phyloP scores from a whole-genome alignment of 257 asterid species.

The Ilex aquifolium region DNA sequence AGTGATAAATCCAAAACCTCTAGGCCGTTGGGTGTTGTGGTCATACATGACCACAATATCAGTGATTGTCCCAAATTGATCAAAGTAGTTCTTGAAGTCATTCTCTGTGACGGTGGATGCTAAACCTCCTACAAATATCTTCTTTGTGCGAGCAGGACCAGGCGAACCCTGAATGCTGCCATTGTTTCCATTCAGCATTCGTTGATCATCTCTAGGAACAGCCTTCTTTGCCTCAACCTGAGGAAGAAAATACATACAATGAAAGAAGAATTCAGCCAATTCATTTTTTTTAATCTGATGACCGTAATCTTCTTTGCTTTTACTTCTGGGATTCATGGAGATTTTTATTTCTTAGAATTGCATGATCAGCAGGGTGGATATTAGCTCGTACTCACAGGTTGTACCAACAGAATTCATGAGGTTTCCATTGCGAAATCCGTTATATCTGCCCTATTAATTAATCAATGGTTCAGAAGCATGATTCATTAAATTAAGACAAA shows the following conservation, averaged over 20 bases:
- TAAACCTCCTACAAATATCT: conserved; percentile 88
- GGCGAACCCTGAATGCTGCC: conserved; percentile 73
- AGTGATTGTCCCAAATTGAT: conserved; percentile 64
- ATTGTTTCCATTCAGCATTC: conserved; percentile 44
- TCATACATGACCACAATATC: conserved; percentile 84
- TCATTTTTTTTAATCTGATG: too few relatives aligned
- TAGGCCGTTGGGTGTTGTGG: conserved; percentile 80
- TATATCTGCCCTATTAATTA: too few relatives aligned
- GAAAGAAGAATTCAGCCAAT: too few relatives aligned
- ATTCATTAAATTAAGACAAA: too few relatives aligned
- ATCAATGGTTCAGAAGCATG: too few relatives aligned
- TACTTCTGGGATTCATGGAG: too few relatives aligned
- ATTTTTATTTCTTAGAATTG: too few relatives aligned
- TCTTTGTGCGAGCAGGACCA: conserved; percentile 73
- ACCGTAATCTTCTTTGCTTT: too few relatives aligned
- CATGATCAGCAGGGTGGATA: too few relatives aligned
- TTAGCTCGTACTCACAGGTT: too few relatives aligned
- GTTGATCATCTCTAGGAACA: conserved; percentile 77
- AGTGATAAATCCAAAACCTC: conserved; percentile 78
- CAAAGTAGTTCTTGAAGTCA: conserved; percentile 68
- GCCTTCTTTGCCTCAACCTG: conserved; percentile 94
- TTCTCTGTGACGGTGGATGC: conserved; percentile 74
- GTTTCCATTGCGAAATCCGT: too few relatives aligned
- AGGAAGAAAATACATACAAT: conserved; percentile 13
- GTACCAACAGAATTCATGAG: too few relatives aligned